phyloP scores from a whole-genome alignment of 2,329 filamentous ascomycete species.

The Coniochaeta sp. region DNA sequence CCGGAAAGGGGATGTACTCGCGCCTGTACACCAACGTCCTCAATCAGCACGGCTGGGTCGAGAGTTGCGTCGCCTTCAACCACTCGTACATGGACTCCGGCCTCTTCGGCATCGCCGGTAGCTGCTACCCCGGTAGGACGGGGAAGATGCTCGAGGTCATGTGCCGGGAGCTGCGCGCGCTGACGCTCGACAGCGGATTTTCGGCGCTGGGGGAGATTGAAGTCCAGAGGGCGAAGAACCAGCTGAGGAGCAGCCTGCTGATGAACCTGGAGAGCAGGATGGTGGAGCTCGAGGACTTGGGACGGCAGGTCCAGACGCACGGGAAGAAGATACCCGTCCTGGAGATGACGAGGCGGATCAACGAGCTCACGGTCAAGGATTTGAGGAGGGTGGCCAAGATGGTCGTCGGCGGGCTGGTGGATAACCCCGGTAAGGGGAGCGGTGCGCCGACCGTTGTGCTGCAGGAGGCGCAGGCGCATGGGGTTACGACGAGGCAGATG shows the following conservation, averaged over 20 bases:
- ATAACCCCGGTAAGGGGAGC: constrained; percentile 69
- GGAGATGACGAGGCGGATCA: constrained; percentile 89
- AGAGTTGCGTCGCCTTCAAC: constrained; percentile 93
- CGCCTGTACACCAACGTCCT: constrained; percentile 95
- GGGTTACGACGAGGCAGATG: constrained; percentile 60
- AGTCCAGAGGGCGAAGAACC: constrained; percentile 92
- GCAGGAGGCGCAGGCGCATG: constrained; percentile 80
- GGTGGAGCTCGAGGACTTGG: constrained; percentile 95
- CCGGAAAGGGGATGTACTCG: constrained; percentile 98
- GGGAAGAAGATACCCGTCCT: constrained; percentile 83
- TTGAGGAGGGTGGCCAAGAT: constrained; percentile 71
- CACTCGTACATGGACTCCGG: constrained; percentile 95
- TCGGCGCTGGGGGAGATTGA: constrained; percentile 65
- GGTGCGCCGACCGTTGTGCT: constrained; percentile 91
- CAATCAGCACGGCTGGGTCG: constrained; percentile 96
- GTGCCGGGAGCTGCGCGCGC: constrained; percentile 76
- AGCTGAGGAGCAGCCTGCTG: constrained; percentile 78
- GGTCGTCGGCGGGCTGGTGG: constrained; percentile 70
- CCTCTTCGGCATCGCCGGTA: constrained; percentile 86
- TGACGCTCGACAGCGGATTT: constrained; percentile 72
- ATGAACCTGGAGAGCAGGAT: constrained; percentile 98
- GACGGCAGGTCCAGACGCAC: constrained; percentile 93
- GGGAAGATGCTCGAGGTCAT: constrained; percentile 88
- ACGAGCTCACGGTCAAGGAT: constrained; percentile 72
- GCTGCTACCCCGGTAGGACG: constrained; percentile 73